These are phyloP conservation scores for Cryptosporidium muris DNA, from an alignment of 169 alveolate genomes.

Conservation along the genomic window DNA sequence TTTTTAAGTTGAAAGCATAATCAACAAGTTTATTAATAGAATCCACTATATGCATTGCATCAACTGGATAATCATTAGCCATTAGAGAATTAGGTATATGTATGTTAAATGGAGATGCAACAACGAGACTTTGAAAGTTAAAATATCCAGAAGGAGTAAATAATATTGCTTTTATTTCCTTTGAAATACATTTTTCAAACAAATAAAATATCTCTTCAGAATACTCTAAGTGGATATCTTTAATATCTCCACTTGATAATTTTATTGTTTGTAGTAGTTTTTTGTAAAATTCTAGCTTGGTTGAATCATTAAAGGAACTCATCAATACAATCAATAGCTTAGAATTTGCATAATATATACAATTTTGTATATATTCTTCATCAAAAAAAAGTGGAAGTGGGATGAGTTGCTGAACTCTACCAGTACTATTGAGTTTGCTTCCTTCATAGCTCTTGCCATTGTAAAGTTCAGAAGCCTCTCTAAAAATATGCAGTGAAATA, in stretches of 20 bases:
- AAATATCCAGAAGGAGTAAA: slow-evolving; percentile 69
- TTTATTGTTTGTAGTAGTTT: background rate
- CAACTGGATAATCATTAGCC: slow-evolving; percentile 39
- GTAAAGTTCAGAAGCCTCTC: slow-evolving; percentile 2
- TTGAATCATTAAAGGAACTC: background rate
- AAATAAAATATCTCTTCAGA: background rate
- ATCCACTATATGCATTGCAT: slow-evolving; percentile 8
- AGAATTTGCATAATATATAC: slow-evolving; percentile 13
- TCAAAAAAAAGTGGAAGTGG: slow-evolving; percentile 7
- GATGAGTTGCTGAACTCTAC: background rate
- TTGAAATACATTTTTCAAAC: slow-evolving; percentile 3
- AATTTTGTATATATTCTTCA: slow-evolving; percentile 11
- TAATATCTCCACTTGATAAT: background rate
- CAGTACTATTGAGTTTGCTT: background rate
- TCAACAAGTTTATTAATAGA: slow-evolving; percentile 11
- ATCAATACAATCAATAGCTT: slow-evolving; percentile 5
- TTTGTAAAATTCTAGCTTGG: no score
- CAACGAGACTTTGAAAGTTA: slow-evolving; percentile 12
- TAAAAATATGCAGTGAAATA: slow-evolving; percentile 35
- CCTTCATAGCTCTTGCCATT: background rate
- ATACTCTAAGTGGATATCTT: background rate
- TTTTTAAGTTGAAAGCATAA: background rate
- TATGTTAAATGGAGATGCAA: slow-evolving; percentile 8
- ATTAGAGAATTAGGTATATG: slow-evolving; percentile 24
- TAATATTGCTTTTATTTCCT: slow-evolving; percentile 2